Evolutionary conservation across 2,329 filamentous ascomycete genomes (phyloP).

Genomic region (Helotiales sp.): DNA sequence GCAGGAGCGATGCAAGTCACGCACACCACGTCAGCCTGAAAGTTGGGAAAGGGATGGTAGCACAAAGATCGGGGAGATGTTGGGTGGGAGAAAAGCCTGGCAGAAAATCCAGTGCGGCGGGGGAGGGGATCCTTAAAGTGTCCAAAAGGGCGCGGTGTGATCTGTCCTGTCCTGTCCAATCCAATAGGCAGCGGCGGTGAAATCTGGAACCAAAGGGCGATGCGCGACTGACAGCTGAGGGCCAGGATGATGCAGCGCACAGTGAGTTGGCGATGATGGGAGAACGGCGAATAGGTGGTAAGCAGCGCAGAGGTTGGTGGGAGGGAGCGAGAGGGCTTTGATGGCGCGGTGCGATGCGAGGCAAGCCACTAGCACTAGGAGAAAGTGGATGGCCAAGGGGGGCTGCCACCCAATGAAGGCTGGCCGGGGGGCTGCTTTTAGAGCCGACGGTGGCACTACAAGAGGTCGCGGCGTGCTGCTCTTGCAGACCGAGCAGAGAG

Average conservation of each 20-base stretch:
- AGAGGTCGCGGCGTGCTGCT: constrained; percentile 7
- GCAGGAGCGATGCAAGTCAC: constrained; percentile 32
- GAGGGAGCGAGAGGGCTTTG: constrained; percentile 2
- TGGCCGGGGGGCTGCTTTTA: constrained; percentile 15
- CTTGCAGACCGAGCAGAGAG: not conserved
- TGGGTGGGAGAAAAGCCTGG: constrained; percentile 23
- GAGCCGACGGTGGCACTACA: not conserved
- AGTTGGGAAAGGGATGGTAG: constrained; percentile 26
- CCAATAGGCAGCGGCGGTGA: not conserved
- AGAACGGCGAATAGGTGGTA: not conserved
- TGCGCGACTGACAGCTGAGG: constrained; percentile 22
- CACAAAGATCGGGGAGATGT: constrained; percentile 21
- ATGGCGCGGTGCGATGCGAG: not conserved
- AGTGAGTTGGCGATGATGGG: constrained; percentile 17
- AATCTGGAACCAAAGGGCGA: constrained; percentile 22
- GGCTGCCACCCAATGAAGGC: not conserved
- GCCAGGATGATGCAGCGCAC: not conserved
- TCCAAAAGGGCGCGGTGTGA: constrained; percentile 13
- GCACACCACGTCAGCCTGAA: constrained; percentile 37
- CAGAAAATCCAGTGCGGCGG: constrained; percentile 20
- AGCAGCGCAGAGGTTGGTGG: constrained; percentile 2
- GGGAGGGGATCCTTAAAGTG: constrained; percentile 31
- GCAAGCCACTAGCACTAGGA: not conserved
- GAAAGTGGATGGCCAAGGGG: not conserved
- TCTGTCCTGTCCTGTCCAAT: constrained; percentile 11